Conservation (phyloP, 495 filamentous ascomycete species). For the Lepidopterella palustris region DNA sequence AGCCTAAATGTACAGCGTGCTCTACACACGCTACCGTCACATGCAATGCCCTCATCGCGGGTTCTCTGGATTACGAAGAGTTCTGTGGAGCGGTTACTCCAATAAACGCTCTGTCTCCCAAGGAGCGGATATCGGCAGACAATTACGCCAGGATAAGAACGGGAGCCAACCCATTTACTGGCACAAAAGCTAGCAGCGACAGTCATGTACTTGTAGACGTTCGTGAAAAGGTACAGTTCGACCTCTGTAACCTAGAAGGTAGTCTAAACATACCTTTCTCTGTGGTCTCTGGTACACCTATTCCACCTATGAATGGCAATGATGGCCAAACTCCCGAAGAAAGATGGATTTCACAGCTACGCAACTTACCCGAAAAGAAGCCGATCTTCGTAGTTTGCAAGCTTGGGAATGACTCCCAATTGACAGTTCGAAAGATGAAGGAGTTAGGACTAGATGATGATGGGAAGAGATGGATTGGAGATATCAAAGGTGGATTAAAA, state of each 20-base stretch:
- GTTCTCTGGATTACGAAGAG: constrained; percentile 65
- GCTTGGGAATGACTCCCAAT: constrained; percentile 83
- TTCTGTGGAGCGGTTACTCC: constrained; percentile 62
- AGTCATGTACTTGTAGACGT: constrained; percentile 69
- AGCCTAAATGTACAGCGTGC: constrained; percentile 68
- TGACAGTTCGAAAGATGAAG: constrained; percentile 64
- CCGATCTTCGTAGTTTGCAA: constrained; percentile 76
- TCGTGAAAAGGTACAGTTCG: constrained; percentile 74
- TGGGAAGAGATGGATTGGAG: constrained; percentile 58
- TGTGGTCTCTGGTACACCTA: not conserved
- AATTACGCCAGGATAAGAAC: constrained; percentile 41
- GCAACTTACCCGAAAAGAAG: constrained; percentile 20
- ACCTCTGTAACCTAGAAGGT: constrained; percentile 64
- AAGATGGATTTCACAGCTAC: constrained; percentile 16
- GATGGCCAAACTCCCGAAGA: not conserved
- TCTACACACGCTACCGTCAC: constrained; percentile 56
- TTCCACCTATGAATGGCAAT: constrained; percentile 31
- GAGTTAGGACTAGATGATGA: constrained; percentile 53
- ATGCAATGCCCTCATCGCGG: constrained; percentile 52
- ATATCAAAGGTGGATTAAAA: constrained; percentile 72
- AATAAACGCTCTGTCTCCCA: constrained; percentile 46
- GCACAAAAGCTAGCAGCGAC: constrained; percentile 12
- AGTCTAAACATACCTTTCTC: constrained; percentile 76
- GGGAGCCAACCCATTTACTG: constrained; percentile 13
- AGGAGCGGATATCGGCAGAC: constrained; percentile 56